Percentiles rank a stretch among this genome's conserved stretches.
Conservation (phyloP, 257 asterid genomes). For the Ajuga chamaepitys region DNA sequence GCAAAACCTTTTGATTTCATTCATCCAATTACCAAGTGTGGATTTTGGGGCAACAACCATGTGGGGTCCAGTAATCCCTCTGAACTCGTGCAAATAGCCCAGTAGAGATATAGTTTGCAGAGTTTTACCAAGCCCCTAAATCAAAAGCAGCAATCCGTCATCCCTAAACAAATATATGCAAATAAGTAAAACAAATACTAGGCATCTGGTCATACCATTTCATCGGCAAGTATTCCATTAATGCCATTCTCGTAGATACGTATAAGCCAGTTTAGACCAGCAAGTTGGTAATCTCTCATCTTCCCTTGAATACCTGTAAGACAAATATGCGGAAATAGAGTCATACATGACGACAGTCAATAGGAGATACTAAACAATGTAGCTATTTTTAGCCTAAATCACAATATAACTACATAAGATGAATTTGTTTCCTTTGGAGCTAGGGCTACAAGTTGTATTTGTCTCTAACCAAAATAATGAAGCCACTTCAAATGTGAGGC, state of each 20-base stretch:
- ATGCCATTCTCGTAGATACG: constrained; percentile 95
- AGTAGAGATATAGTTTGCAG: constrained; percentile 94
- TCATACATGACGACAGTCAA: neutral
- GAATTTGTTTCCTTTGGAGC: neutral
- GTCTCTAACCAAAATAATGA: neutral
- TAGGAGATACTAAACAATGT: neutral
- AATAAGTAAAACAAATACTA: neutral
- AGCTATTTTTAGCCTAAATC: neutral
- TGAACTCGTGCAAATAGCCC: constrained; percentile 89
- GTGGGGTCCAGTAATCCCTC: constrained; percentile 99
- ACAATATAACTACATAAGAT: neutral
- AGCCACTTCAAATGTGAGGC: constrained; percentile 20
- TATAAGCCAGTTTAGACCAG: constrained; percentile 96
- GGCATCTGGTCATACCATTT: constrained; percentile 55
- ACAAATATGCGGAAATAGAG: neutral
- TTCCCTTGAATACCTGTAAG: constrained; percentile 92
- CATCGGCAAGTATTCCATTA: constrained; percentile 97
- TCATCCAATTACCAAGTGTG: constrained; percentile 99
- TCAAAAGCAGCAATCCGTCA: constrained; percentile 1
- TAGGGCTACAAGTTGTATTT: neutral
- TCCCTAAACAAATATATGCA: neutral
- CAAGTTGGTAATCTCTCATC: constrained; percentile 99
- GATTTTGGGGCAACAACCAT: constrained; percentile 99
- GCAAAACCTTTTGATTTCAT: constrained; percentile 92
- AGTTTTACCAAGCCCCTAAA: constrained; percentile 93